Evolutionary conservation across 768 basidiomycete species (phyloP).

Genomic region (Daedaleopsis sinensis): DNA sequence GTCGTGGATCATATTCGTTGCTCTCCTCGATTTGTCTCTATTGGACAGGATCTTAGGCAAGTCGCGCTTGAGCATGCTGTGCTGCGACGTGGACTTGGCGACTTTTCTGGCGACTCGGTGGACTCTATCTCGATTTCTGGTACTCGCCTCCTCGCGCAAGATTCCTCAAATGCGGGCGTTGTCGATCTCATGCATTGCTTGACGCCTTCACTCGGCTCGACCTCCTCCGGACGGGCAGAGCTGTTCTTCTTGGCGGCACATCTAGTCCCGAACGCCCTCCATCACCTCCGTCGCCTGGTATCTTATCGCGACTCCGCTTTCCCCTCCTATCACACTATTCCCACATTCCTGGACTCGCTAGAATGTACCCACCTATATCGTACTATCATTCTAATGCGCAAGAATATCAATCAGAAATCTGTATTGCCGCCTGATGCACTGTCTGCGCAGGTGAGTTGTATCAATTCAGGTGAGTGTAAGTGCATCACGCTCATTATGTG

Average conservation of each 20-base stretch:
- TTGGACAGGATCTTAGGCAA: background rate
- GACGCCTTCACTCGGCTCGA: background rate
- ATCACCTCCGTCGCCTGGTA: slow-evolving; percentile 7
- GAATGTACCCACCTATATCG: slow-evolving; percentile 19
- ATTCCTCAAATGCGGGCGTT: slow-evolving; percentile 7
- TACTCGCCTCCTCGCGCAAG: slow-evolving; percentile 10
- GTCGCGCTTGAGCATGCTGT: slow-evolving; percentile 3
- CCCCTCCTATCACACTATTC: background rate
- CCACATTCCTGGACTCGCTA: slow-evolving; percentile 11
- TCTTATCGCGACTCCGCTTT: slow-evolving; percentile 1
- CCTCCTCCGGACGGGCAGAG: background rate
- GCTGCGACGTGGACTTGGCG: slow-evolving; percentile 13
- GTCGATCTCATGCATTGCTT: slow-evolving; percentile 10
- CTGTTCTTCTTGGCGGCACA: slow-evolving; percentile 9
- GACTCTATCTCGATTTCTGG: background rate
- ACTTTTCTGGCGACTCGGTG: background rate
- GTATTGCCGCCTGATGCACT: slow-evolving; percentile 18
- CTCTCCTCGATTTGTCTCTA: slow-evolving; percentile 29
- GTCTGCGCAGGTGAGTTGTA: slow-evolving; percentile 28
- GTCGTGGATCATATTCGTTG: slow-evolving; percentile 53
- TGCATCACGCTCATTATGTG: slow-evolving; percentile 8
- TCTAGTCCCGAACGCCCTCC: slow-evolving; percentile 7
- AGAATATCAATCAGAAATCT: slow-evolving; percentile 12
- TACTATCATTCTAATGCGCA: slow-evolving; percentile 17
- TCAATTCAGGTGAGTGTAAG: slow-evolving; percentile 14